Conservation (phyloP, 148 eudicot species). For the Vaccinium macrocarpon region DNA sequence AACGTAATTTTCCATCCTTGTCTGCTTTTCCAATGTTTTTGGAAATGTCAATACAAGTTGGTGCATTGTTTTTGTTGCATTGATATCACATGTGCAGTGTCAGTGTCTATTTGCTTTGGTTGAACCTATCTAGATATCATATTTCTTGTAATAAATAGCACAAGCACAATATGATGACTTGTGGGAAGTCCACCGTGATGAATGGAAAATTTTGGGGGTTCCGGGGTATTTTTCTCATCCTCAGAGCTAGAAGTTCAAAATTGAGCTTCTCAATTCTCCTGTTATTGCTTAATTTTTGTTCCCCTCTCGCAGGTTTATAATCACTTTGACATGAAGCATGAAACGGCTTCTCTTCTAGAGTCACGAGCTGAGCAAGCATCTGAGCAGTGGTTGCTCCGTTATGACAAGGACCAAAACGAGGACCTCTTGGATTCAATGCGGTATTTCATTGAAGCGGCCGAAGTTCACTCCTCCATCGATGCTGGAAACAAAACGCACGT, state of each 20-base stretch:
- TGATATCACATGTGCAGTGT: conserved; percentile 5
- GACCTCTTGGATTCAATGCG: conserved; percentile 95
- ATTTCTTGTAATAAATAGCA: neutral
- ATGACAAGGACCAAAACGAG: conserved; percentile 83
- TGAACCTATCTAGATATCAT: neutral
- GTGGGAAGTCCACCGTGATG: neutral
- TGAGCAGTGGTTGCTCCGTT: conserved; percentile 65
- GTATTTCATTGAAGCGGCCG: conserved; percentile 87
- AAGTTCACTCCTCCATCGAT: conserved; percentile 91
- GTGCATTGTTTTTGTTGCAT: conserved; percentile 9
- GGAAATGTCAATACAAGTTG: neutral
- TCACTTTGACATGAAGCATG: conserved; percentile 96
- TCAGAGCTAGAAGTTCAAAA: neutral
- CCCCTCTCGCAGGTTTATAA: conserved; percentile 68
- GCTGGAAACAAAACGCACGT: conserved; percentile 82
- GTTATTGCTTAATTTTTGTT: conserved; percentile 11
- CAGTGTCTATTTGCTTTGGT: neutral
- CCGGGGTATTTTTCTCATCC: neutral
- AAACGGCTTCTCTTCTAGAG: conserved; percentile 82
- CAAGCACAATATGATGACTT: neutral
- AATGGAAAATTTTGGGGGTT: neutral
- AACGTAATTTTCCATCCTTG: neutral
- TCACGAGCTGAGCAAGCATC: conserved; percentile 75
- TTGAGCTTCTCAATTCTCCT: neutral
- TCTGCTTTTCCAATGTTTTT: neutral